Conservation (phyloP, 768 basidiomycete species). For the Podaxis sp. region DNA sequence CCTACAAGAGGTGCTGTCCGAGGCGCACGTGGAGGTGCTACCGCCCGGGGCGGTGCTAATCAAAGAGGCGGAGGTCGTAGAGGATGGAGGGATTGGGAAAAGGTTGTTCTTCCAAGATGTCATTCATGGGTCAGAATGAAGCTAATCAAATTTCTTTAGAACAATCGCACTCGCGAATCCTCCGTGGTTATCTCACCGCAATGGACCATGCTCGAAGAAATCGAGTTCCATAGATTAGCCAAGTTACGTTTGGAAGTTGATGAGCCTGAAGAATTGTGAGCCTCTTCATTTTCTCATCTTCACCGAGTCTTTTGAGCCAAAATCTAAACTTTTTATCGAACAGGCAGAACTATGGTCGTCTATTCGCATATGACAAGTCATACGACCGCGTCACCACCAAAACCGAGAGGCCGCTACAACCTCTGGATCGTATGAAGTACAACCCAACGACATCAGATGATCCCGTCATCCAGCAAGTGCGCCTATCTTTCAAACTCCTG, state of each 20-base stretch:
- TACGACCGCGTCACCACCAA: slow-evolving; percentile 96
- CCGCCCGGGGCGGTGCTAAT: slow-evolving; percentile 33
- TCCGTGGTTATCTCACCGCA: slow-evolving; percentile 89
- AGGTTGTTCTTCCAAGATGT: slow-evolving; percentile 45
- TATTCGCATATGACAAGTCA: slow-evolving; percentile 89
- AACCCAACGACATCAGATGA: slow-evolving; percentile 98
- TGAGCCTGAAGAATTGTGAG: slow-evolving; percentile 85
- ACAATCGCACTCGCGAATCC: slow-evolving; percentile 81
- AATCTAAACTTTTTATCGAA: slow-evolving; percentile 4
- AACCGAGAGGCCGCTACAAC: slow-evolving; percentile 84
- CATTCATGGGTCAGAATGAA: not conserved
- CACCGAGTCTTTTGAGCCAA: not conserved
- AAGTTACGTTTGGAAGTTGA: slow-evolving; percentile 95
- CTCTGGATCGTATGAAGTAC: slow-evolving; percentile 93
- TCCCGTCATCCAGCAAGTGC: slow-evolving; percentile 89
- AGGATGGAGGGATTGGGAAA: slow-evolving; percentile 95
- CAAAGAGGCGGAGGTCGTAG: slow-evolving; percentile 49
- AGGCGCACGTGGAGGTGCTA: slow-evolving; percentile 43
- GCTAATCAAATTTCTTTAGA: slow-evolving; percentile 36
- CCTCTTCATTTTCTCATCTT: slow-evolving; percentile 13
- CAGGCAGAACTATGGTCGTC: slow-evolving; percentile 83
- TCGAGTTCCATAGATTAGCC: slow-evolving; percentile 88
- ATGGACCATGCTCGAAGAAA: slow-evolving; percentile 96
- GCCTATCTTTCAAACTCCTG: slow-evolving; percentile 1
- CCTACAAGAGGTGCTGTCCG: slow-evolving; percentile 42